A percentile compares a stretch with the other conserved stretches of the same genome.
Evolutionary conservation across 495 filamentous ascomycete species (phyloP).

Genomic region (Terfezia boudieri): DNA sequence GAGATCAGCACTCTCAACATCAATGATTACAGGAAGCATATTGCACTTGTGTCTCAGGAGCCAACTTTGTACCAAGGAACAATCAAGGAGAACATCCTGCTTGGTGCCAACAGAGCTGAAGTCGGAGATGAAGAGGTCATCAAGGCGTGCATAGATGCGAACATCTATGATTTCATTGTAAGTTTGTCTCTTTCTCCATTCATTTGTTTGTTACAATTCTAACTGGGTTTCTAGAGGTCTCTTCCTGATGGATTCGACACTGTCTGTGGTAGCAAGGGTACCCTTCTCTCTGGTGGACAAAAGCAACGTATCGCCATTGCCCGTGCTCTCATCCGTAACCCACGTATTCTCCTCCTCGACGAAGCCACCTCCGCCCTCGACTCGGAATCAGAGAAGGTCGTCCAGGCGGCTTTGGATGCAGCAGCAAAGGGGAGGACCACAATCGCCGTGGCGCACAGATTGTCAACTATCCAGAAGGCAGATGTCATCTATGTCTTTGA

Average conservation of each 20-base stretch:
- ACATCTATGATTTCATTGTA: constrained; percentile 81
- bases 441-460: constrained; percentile 54
- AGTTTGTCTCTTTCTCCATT: constrained; percentile 28
- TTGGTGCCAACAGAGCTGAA: constrained; percentile 36
- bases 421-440: constrained; percentile 56
- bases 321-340: constrained; percentile 46
- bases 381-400: constrained; percentile 60
- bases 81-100: constrained; percentile 59
- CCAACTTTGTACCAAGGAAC: constrained; percentile 72
- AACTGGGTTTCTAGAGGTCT: constrained; percentile 17
- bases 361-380: constrained; percentile 69
- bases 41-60: constrained; percentile 71
- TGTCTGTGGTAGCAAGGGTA: constrained; percentile 51
- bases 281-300: constrained; percentile 61
- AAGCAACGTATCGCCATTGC: constrained; percentile 64
- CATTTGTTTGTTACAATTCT: neutral
- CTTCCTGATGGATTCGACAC: constrained; percentile 47
- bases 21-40: constrained; percentile 49
- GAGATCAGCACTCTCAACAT: constrained; percentile 55
- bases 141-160: constrained; percentile 64
- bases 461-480: constrained; percentile 63
- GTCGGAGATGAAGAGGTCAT: constrained; percentile 46
- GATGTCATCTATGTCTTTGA: constrained; percentile 73
- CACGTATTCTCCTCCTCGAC: constrained; percentile 51
- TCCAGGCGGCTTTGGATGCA: constrained; percentile 56